phyloP scores from a whole-genome alignment of 805 yeast genomes.

The Wickerhamomyces hampshirensis region DNA sequence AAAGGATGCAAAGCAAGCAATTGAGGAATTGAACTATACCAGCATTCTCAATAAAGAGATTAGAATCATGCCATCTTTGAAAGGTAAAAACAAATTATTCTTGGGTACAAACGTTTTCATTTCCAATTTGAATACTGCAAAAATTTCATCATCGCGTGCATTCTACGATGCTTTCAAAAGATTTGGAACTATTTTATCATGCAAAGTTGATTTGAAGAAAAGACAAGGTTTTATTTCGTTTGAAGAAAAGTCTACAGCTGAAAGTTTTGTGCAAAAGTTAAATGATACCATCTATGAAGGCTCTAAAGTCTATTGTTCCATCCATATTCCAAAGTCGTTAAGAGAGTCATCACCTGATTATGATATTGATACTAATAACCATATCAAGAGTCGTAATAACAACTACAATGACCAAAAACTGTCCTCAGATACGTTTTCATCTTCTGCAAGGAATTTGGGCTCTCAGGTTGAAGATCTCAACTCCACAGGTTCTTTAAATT shows the following conservation, averaged over 20 bases:
- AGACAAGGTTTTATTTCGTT: constrained; percentile 38
- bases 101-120: constrained; percentile 49
- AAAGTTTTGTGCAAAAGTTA: constrained; percentile 27
- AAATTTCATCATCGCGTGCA: constrained; percentile 33
- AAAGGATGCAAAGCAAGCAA: constrained; percentile 50
- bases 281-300: constrained; percentile 29
- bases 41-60: constrained; percentile 37
- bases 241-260: constrained; percentile 29
- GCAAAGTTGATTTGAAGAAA: constrained; percentile 34
- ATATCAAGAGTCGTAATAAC: constrained; percentile 9
- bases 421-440: neutral
- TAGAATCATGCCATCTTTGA: constrained; percentile 51
- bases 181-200: constrained; percentile 41
- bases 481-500: neutral
- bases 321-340: constrained; percentile 32
- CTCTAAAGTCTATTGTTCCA: constrained; percentile 30
- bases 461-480: constrained; percentile 3
- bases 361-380: neutral
- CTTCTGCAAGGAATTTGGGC: too few relatives aligned
- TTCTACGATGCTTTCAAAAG: constrained; percentile 47
- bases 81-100: constrained; percentile 35
- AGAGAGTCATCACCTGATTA: too few relatives aligned
- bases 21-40: constrained; percentile 51
- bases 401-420: neutral
- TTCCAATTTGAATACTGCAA: constrained; percentile 32